These are phyloP conservation scores for Punctularia strigosozonata DNA, from an alignment of 768 basidiomycete genomes.

Conservation along the genomic window DNA sequence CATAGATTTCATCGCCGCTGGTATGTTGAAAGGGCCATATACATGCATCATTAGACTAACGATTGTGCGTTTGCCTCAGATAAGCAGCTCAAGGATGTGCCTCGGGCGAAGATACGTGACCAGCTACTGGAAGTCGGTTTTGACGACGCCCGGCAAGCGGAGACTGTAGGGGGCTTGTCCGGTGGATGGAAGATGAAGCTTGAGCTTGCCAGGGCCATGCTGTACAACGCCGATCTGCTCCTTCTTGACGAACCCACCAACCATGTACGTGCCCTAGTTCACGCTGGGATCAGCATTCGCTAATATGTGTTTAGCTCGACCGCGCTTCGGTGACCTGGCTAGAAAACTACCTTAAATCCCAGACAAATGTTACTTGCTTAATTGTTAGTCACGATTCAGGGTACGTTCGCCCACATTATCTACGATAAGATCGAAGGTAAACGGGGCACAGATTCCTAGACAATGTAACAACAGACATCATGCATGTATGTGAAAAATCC, in stretches of 20 bases:
- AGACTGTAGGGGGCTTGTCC: conserved; percentile 80
- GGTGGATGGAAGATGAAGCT: conserved; percentile 99
- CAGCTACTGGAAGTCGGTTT: conserved; percentile 88
- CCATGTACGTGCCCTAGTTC: conserved; percentile 26
- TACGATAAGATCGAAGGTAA: too few species aligned
- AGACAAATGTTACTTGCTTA: conserved; percentile 79
- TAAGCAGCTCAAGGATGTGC: conserved; percentile 46
- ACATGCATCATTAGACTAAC: not conserved
- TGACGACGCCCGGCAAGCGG: conserved; percentile 72
- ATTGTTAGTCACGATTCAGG: conserved; percentile 96
- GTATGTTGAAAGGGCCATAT: conserved; percentile 24
- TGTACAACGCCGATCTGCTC: conserved; percentile 84
- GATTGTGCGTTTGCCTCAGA: conserved; percentile 29
- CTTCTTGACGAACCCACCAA: conserved; percentile 88
- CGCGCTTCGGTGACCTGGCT: conserved; percentile 84
- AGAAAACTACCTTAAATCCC: conserved; percentile 73
- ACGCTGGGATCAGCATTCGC: conserved; percentile 9
- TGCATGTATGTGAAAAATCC: conserved; percentile 95
- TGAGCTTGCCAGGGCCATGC: conserved; percentile 90
- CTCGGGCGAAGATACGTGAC: conserved; percentile 61
- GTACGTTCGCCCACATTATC: too few species aligned
- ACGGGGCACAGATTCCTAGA: conserved; percentile 73
- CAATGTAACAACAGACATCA: conserved; percentile 91
- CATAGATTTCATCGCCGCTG: conserved; percentile 82
- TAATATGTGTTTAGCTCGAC: conserved; percentile 43